Conservation (phyloP, 306 rosid genomes). For the Quercus robur region DNA sequence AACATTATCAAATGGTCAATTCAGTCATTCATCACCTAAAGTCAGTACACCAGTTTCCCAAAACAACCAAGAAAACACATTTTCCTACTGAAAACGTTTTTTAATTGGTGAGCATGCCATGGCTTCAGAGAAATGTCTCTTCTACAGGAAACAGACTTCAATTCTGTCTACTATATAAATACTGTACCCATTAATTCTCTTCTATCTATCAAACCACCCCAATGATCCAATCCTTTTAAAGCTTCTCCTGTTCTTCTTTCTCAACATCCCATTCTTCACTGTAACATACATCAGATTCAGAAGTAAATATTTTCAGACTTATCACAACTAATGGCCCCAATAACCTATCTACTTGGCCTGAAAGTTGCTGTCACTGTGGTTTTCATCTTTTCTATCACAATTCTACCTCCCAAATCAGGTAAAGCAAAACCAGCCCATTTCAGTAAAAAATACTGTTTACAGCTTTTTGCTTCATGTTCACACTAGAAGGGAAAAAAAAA, state of each 20-base stretch:
- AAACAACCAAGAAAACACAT: slow-evolving; percentile 21
- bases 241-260: slow-evolving; percentile 21
- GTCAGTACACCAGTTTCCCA: slow-evolving; percentile 48
- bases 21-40: slow-evolving; percentile 28
- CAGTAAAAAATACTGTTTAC: background rate
- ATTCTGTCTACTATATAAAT: slow-evolving; percentile 15
- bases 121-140: slow-evolving; percentile 52
- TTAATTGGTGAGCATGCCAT: slow-evolving; percentile 48
- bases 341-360: slow-evolving; percentile 35
- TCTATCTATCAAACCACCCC: slow-evolving; percentile 2
- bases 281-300: slow-evolving; percentile 46
- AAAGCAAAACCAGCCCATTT: slow-evolving; percentile 22
- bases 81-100: slow-evolving; percentile 23
- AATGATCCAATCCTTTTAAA: slow-evolving; percentile 17
- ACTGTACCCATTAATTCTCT: background rate
- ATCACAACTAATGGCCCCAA: slow-evolving; percentile 45
- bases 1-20: slow-evolving; percentile 28
- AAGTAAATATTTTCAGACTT: background rate
- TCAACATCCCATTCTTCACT: slow-evolving; percentile 30
- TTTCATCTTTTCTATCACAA: slow-evolving; percentile 53
- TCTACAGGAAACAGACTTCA: slow-evolving; percentile 49
- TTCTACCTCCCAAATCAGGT: slow-evolving; percentile 60
- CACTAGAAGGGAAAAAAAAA: too few species aligned
- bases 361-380: slow-evolving; percentile 44
- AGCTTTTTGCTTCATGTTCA: background rate